Percentiles rank a stretch among this genome's conserved stretches.
These are phyloP conservation scores for Senna tora DNA, from an alignment of 306 rosid species.

Conservation along the genomic window DNA sequence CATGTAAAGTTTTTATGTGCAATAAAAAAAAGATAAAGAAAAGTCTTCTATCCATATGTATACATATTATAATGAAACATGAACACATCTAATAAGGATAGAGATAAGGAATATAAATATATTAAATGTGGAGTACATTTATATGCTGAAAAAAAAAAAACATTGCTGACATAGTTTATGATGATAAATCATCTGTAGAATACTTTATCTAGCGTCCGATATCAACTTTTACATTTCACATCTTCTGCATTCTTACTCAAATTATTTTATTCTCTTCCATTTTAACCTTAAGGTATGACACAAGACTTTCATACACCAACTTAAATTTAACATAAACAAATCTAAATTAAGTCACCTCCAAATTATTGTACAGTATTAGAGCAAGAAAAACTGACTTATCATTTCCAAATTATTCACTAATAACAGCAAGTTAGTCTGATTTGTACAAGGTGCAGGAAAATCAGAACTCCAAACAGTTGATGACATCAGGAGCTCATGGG, in stretches of 20 bases:
- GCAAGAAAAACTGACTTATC: neutral
- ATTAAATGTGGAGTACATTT: slow-evolving; percentile 4
- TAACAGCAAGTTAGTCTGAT: neutral
- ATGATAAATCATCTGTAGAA: slow-evolving; percentile 15
- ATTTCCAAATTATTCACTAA: slow-evolving; percentile 23
- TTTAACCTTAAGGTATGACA: neutral
- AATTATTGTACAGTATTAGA: neutral
- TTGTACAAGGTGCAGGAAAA: neutral
- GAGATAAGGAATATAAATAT: neutral
- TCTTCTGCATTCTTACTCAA: slow-evolving; percentile 17
- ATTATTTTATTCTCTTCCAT: slow-evolving; percentile 22
- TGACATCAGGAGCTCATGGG: neutral
- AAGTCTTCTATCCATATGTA: neutral
- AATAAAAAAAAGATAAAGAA: neutral
- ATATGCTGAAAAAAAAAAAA: neutral
- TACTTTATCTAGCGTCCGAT: slow-evolving; percentile 19
- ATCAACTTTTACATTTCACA: neutral
- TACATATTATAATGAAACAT: neutral
- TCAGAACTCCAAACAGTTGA: neutral
- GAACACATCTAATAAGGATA: neutral
- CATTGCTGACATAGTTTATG: neutral
- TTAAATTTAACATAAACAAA: neutral
- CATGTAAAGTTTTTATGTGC: neutral
- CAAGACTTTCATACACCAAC: slow-evolving; percentile 1
- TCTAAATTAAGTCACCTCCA: neutral